Percentiles rank a stretch among this genome's conserved stretches.
phyloP scores from a whole-genome alignment of 495 filamentous ascomycete genomes.

The Aspergillus diversus region DNA sequence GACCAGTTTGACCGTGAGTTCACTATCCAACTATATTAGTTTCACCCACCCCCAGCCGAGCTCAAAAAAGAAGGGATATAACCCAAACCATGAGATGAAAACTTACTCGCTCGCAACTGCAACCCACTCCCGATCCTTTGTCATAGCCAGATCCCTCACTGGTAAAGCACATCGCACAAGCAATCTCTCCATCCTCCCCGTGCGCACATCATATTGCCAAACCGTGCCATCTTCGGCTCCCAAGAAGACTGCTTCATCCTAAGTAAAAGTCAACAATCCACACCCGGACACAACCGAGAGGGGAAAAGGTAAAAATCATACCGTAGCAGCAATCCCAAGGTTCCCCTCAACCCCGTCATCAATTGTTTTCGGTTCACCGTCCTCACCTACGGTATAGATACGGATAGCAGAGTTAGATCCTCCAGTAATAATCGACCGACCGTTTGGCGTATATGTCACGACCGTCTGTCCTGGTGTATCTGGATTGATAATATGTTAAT shows the following conservation, averaged over 20 bases:
- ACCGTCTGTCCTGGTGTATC: slow-evolving; percentile 71
- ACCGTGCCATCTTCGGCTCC: slow-evolving; percentile 94
- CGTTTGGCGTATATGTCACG: slow-evolving; percentile 70
- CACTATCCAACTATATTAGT: slow-evolving; percentile 48
- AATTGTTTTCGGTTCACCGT: slow-evolving; percentile 87
- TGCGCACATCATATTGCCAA: slow-evolving; percentile 77
- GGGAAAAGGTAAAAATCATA: slow-evolving; percentile 36
- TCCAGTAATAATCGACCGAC: slow-evolving; percentile 74
- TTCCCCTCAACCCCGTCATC: slow-evolving; percentile 86
- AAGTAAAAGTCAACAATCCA: slow-evolving; percentile 8
- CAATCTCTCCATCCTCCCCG: slow-evolving; percentile 76
- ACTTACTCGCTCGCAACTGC: slow-evolving; percentile 92
- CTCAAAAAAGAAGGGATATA: background rate
- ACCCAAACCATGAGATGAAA: background rate
- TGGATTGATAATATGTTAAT: slow-evolving; percentile 29
- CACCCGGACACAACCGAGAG: background rate
- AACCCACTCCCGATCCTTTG: slow-evolving; percentile 81
- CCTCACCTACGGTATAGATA: slow-evolving; percentile 84
- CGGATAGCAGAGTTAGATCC: slow-evolving; percentile 90
- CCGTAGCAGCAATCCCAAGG: slow-evolving; percentile 71
- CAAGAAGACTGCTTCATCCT: slow-evolving; percentile 82
- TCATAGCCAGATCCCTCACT: slow-evolving; percentile 82
- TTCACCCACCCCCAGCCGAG: background rate
- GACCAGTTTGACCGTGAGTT: slow-evolving; percentile 87
- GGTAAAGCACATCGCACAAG: slow-evolving; percentile 82